Evolutionary conservation across 495 filamentous ascomycete species (phyloP).

Genomic region (Jackrogersella minutella): DNA sequence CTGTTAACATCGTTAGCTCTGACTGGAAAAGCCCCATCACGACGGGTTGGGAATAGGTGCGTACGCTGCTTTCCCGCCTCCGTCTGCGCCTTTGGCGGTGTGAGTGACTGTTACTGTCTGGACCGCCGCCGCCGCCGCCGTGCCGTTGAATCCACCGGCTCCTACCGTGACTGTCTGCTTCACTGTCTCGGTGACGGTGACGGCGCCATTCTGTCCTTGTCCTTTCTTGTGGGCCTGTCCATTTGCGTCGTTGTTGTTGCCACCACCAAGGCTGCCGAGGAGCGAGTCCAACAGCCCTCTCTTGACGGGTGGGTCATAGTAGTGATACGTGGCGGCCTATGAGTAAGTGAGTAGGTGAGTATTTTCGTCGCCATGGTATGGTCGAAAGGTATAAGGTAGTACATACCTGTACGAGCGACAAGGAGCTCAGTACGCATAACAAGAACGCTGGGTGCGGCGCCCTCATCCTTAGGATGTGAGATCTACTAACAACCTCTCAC

Average conservation of each 20-base stretch:
- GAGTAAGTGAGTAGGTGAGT: constrained; percentile 19
- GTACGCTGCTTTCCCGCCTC: constrained; percentile 17
- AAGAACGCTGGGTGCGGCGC: constrained; percentile 40
- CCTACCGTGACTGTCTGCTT: constrained; percentile 43
- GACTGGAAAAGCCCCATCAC: neutral
- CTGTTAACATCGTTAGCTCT: constrained; percentile 5
- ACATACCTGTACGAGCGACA: constrained; percentile 54
- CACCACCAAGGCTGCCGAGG: constrained; percentile 35
- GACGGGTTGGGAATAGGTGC: neutral
- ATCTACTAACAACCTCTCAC: constrained; percentile 27
- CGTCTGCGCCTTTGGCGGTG: constrained; percentile 18
- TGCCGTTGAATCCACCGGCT: constrained; percentile 40
- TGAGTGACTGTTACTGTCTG: constrained; percentile 50
- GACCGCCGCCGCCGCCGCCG: constrained; percentile 35
- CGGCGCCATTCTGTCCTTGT: constrained; percentile 25
- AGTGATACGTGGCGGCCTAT: constrained; percentile 49
- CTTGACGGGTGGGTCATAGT: constrained; percentile 41
- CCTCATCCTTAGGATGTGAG: constrained; percentile 50
- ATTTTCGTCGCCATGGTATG: neutral
- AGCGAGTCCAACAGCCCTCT: constrained; percentile 38
- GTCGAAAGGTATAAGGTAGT: neutral
- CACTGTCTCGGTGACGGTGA: constrained; percentile 53
- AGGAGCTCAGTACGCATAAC: constrained; percentile 46
- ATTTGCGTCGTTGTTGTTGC: constrained; percentile 17
- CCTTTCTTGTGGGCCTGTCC: constrained; percentile 13